Percentiles rank a stretch among this genome's conserved stretches.
These are phyloP conservation scores for Exophiala dermatitidis DNA, from an alignment of 2,329 filamentous ascomycete species.

Conservation along the genomic window DNA sequence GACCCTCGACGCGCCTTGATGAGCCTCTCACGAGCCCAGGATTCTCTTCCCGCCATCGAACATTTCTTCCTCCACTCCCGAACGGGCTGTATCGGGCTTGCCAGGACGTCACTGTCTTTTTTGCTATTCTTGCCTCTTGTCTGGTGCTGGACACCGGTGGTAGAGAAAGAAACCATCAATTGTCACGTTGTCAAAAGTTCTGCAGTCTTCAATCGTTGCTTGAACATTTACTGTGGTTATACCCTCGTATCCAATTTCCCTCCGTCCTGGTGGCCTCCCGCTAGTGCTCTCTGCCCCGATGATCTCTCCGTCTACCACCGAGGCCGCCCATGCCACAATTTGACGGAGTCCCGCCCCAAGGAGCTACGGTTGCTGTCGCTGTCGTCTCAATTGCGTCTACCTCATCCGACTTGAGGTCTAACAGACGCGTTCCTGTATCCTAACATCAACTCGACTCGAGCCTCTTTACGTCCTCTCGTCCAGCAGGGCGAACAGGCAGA, in stretches of 20 bases:
- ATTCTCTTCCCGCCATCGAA: background rate
- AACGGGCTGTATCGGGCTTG: background rate
- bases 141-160: slow-evolving; percentile 7
- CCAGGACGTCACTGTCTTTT: slow-evolving; percentile 1
- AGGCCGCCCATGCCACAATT: slow-evolving; percentile 12
- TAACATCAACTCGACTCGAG: slow-evolving; percentile 1
- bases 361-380: slow-evolving; percentile 8
- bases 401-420: background rate
- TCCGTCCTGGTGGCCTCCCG: slow-evolving; percentile 14
- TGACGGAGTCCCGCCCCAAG: slow-evolving; percentile 16
- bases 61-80: background rate
- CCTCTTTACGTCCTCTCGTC: slow-evolving; percentile 8
- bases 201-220: background rate
- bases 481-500: slow-evolving; percentile 17
- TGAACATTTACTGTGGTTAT: slow-evolving; percentile 1
- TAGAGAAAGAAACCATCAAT: background rate
- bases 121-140: background rate
- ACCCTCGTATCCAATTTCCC: slow-evolving; percentile 21
- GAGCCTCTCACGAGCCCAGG: background rate
- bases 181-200: background rate
- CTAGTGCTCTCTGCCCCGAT: slow-evolving; percentile 14
- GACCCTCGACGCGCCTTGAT: slow-evolving; percentile 13
- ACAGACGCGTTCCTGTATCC: background rate
- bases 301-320: slow-evolving; percentile 18
- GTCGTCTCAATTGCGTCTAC: slow-evolving; percentile 1